A percentile compares a stretch with the other conserved stretches of the same genome.
These are phyloP conservation scores for Phalaenopsis equestris DNA, from an alignment of 106 monocot genomes.

Conservation along the genomic window DNA sequence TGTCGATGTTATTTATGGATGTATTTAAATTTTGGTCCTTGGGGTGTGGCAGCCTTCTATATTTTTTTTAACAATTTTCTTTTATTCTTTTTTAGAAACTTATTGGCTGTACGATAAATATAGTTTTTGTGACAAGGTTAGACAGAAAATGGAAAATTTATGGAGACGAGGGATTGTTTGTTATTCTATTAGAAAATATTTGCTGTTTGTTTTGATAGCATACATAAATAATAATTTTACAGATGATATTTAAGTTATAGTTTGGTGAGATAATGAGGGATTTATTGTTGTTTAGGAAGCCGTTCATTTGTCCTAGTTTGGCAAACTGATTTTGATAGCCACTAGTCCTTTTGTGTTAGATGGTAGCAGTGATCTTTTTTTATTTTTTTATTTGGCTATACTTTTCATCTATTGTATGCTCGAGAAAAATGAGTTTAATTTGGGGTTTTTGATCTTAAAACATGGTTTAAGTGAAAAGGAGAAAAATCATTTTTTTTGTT, in stretches of 20 bases:
- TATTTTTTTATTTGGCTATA: no score
- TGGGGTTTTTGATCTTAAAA: not conserved
- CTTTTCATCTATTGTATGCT: no score
- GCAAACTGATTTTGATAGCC: not conserved
- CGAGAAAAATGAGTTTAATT: not conserved
- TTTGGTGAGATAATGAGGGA: not conserved
- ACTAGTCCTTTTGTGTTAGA: not conserved
- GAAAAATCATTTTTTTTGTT: not conserved
- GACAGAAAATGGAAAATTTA: not conserved
- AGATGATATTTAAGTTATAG: not conserved
- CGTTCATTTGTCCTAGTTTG: not conserved
- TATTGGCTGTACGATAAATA: no score
- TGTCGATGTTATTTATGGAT: not conserved
- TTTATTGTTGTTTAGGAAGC: not conserved
- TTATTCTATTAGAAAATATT: not conserved
- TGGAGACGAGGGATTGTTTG: not conserved
- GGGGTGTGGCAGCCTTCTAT: not conserved
- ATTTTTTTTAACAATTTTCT: no score
- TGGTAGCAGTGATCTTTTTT: not conserved
- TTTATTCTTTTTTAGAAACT: no score
- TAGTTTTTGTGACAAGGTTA: not conserved
- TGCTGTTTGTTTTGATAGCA: not conserved
- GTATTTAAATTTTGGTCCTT: not conserved
- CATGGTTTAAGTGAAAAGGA: not conserved
- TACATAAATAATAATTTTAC: not conserved